Evolutionary conservation across 2,329 filamentous ascomycete genomes (phyloP).

Genomic region (Neopestalotiopsis sp.): DNA sequence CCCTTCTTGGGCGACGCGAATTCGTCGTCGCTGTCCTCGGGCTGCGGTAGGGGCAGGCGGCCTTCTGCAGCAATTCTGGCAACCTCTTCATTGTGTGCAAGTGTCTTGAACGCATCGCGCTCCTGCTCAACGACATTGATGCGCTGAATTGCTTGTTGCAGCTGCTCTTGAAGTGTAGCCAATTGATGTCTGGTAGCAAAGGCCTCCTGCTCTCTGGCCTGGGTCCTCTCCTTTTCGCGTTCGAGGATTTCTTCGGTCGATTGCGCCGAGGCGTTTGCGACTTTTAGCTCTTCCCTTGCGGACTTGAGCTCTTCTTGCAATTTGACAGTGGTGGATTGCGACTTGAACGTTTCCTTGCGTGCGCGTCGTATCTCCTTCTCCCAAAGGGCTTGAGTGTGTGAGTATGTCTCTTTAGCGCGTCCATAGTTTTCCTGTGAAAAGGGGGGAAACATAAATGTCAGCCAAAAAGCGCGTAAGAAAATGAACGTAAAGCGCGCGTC

Average conservation of each 20-base stretch:
- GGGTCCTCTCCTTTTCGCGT: constrained; percentile 66
- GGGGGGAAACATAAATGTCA: not conserved
- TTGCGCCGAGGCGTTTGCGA: constrained; percentile 59
- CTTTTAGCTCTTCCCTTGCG: constrained; percentile 67
- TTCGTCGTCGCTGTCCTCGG: constrained; percentile 60
- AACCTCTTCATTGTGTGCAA: constrained; percentile 75
- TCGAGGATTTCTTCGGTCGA: constrained; percentile 64
- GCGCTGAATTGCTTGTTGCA: constrained; percentile 67
- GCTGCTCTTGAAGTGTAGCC: constrained; percentile 69
- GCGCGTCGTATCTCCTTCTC: constrained; percentile 76
- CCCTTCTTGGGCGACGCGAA: constrained; percentile 66
- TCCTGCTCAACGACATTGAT: constrained; percentile 74
- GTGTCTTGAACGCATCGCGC: constrained; percentile 74
- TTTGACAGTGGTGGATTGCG: constrained; percentile 72
- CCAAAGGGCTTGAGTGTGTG: constrained; percentile 70
- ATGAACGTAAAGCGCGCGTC: not conserved
- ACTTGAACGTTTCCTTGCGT: constrained; percentile 77
- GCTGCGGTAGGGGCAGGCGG: constrained; percentile 66
- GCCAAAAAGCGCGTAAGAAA: not conserved
- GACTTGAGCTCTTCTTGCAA: constrained; percentile 74
- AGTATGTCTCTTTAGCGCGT: constrained; percentile 72
- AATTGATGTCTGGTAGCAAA: constrained; percentile 72
- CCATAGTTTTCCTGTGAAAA: constrained; percentile 70
- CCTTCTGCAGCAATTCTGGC: constrained; percentile 76
- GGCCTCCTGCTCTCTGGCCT: constrained; percentile 70